Evolutionary conservation across 2,329 filamentous ascomycete species (phyloP).

Genomic region (Neonectria magnoliae): DNA sequence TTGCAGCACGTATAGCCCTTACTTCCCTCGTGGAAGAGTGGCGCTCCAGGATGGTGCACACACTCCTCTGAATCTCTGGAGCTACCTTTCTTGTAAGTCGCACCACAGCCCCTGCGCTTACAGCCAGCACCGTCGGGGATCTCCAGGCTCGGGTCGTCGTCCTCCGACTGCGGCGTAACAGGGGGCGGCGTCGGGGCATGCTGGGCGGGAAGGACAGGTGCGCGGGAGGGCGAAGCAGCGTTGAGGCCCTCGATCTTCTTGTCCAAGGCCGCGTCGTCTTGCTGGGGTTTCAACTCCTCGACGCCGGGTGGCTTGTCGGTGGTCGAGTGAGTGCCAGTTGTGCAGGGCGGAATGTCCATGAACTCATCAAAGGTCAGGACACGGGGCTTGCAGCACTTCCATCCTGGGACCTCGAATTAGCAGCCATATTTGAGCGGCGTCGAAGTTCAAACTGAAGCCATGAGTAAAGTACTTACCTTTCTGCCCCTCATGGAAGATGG

Average conservation of each 20-base stretch:
- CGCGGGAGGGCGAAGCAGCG: slow-evolving; percentile 54
- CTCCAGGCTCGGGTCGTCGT: slow-evolving; percentile 80
- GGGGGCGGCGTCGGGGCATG: slow-evolving; percentile 64
- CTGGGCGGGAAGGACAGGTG: slow-evolving; percentile 55
- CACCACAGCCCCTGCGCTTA: slow-evolving; percentile 79
- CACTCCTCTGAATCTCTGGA: slow-evolving; percentile 79
- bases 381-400: slow-evolving; percentile 98
- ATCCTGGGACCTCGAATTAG: slow-evolving; percentile 67
- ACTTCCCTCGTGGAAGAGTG: slow-evolving; percentile 97
- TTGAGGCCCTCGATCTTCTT: slow-evolving; percentile 65
- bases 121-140: slow-evolving; percentile 81
- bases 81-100: slow-evolving; percentile 69
- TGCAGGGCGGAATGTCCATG: slow-evolving; percentile 90
- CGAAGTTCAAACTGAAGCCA: not conserved
- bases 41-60: slow-evolving; percentile 86
- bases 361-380: slow-evolving; percentile 99
- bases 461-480: slow-evolving; percentile 73
- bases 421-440: not conserved
- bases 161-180: slow-evolving; percentile 80
- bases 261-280: slow-evolving; percentile 54
- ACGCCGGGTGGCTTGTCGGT: slow-evolving; percentile 75
- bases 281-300: slow-evolving; percentile 67
- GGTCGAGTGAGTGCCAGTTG: slow-evolving; percentile 89
- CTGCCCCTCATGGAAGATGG: slow-evolving; percentile 96
- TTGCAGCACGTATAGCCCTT: slow-evolving; percentile 99